Base-by-base conservation (phyloP, 202 grass and related monocot genomes). In the Sporobolus alterniflorus region DNA sequence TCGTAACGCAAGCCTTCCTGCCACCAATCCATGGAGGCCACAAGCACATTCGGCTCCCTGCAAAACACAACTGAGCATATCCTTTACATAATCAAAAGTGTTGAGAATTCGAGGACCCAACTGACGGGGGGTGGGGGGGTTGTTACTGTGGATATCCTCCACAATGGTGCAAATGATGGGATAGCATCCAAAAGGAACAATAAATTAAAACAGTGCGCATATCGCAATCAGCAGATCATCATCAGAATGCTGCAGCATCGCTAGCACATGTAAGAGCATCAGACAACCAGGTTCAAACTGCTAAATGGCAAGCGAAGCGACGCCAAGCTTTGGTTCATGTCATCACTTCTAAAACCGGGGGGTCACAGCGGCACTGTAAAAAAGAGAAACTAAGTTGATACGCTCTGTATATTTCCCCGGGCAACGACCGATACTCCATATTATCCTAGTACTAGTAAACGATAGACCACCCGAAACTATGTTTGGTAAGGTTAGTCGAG, bases 401-500 rank as follows among this genome's bases (percentile, higher is more conserved):
- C 48, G 42, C 29, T 74, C 68, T 63, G 69, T 74, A 70, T 75
- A 75, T 69, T 69, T 83, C 61, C 67, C 1, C 25, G 16, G 4
- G 43, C 36, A n/a, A 28, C 10, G 43, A 30, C 22, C 12, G 49
- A 3, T 50, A n/a, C 11, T 43, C 48, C 11, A 57, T 68, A 70
- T 41, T 71, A 31, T 32, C 18, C 47, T 52, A 39, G 17, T 56
- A 33, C 80, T 84, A 70, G 42, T 80, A 55, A 84, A 87, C 18
- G 39, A 71, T 28, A 49, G 64, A 69, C 70, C 80, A 39, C 69
- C 55, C 28, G 33, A 76, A 71, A 55, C 75, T 87, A 90, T 87
- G 84, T 59, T 56, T 87, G 39, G 84, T 84, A 82, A 87, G 89
- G 84, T 87, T 84, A 90, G 80, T 74, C 30, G 56, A 76, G 40